Evolutionary conservation across 2,329 filamentous ascomycete species (phyloP).

Genomic region (Monosporascus sp.): DNA sequence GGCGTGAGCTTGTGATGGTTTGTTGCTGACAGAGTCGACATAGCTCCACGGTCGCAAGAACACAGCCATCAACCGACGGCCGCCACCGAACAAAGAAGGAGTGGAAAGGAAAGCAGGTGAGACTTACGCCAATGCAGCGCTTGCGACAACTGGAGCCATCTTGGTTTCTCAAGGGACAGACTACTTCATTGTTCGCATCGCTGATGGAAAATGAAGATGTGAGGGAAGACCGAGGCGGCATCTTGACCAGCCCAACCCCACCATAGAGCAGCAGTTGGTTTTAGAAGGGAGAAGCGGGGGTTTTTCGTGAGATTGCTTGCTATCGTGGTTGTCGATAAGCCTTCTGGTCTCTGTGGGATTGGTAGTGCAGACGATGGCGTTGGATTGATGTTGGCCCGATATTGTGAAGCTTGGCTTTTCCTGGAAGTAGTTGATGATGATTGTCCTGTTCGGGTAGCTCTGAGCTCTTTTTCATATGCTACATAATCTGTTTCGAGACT

Average conservation of each 20-base stretch:
- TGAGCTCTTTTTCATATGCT: constrained; percentile 34
- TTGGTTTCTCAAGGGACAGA: constrained; percentile 91
- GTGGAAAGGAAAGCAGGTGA: constrained; percentile 9
- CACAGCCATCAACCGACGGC: constrained; percentile 4
- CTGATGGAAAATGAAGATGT: constrained; percentile 89
- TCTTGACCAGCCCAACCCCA: constrained; percentile 51
- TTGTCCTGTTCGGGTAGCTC: constrained; percentile 27
- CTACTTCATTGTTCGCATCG: constrained; percentile 90
- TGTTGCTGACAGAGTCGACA: background rate
- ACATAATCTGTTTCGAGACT: constrained; percentile 39
- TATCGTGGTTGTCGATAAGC: no score
- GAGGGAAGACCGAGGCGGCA: constrained; percentile 84
- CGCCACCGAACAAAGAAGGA: no score
- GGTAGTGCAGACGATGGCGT: background rate
- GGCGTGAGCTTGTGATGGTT: background rate
- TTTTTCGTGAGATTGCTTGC: constrained; percentile 16
- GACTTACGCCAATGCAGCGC: constrained; percentile 94
- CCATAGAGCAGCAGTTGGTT: constrained; percentile 38
- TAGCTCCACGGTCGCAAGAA: constrained; percentile 5
- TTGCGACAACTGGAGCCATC: constrained; percentile 97
- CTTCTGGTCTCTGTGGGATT: background rate
- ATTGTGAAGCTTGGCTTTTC: constrained; percentile 14
- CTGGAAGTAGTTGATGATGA: constrained; percentile 7
- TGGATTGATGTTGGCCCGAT: constrained; percentile 10
- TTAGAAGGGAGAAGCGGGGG: constrained; percentile 31